A percentile compares a stretch with the other conserved stretches of the same genome.
phyloP scores from a whole-genome alignment of 2,329 filamentous ascomycete species.

The Aspergillus brasiliensis region DNA sequence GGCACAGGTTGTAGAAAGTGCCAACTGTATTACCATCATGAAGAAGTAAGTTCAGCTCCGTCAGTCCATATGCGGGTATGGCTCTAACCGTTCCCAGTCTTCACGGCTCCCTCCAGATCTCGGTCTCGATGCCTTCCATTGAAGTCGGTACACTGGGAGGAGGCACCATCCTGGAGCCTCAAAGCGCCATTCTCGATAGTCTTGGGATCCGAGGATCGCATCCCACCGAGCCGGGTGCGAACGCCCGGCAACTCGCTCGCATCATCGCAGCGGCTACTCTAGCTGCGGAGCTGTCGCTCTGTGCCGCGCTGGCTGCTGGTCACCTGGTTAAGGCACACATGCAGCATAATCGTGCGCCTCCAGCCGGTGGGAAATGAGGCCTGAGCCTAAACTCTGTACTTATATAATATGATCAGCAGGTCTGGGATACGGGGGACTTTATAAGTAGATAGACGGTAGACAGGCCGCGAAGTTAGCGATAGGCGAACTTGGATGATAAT shows the following conservation, averaged over 20 bases:
- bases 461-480: not conserved
- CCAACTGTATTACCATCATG: constrained; percentile 98
- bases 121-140: constrained; percentile 98
- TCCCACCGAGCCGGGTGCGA: constrained; percentile 88
- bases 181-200: constrained; percentile 94
- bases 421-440: constrained; percentile 8
- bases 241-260: constrained; percentile 83
- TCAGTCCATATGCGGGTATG: constrained; percentile 15
- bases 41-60: constrained; percentile 75
- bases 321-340: constrained; percentile 93
- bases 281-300: constrained; percentile 89
- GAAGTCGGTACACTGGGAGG: constrained; percentile 97
- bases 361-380: not conserved
- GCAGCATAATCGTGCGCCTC: constrained; percentile 75
- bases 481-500: not conserved
- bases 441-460: not conserved
- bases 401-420: not conserved
- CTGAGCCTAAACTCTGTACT: not conserved
- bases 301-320: constrained; percentile 87
- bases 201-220: constrained; percentile 91
- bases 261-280: constrained; percentile 85
- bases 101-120: constrained; percentile 89
- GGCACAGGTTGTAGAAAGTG: constrained; percentile 93
- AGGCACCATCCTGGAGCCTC: constrained; percentile 93
- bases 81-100: constrained; percentile 56